Base-by-base conservation (phyloP, 1,139 yeast species). In the Geotrichum phurueaensis region DNA sequence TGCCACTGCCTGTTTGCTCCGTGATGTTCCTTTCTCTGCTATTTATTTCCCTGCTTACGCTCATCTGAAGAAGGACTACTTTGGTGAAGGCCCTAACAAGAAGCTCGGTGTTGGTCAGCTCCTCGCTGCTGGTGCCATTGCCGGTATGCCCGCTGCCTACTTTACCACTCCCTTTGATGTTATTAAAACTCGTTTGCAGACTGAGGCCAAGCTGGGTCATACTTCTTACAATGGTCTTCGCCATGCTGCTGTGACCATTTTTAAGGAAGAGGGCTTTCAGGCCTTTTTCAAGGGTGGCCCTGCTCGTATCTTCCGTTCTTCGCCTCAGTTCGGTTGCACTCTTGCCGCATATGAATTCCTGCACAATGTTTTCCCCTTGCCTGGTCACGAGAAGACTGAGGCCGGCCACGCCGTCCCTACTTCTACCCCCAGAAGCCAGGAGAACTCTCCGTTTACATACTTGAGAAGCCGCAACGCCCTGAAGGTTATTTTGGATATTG, bases 91-190 rank as follows among this genome's bases (percentile, higher is more conserved):
- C 68, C 96, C 97, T 6, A 73, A 75, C 59, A 77, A 80, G 65
- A 74, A 80, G 63, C 81, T 94, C 64, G 84, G 84, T 65, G 83
- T 96, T 29, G 85, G 92, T 86, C 96, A 94, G 75, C 78, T 94
- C 68, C 82, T 94, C 65, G 74, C 84, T 20, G 84, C 96, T 65
- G 99, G 99, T 75, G 98, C 97, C 13, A 75, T 92, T 68, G 98
- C 99, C 23, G 99, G 99, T 73, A 91, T 96, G 77, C 99, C 99
- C 13, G 96, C 98, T 48, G 99, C 99, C 5, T 92, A 88, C 74
- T 79, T 92, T 69, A 92, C 98, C 3, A 92, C 98, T 0, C 98
- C 98, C 1, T 92, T 91, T 66, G 98, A 92, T 80, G 99, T 94
- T 58, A 89, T 94, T 69, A 94, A 94, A 78, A 94, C 99, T 7